phyloP scores from a whole-genome alignment of 2,329 filamentous ascomycete species.

The Nemania diffusa region DNA sequence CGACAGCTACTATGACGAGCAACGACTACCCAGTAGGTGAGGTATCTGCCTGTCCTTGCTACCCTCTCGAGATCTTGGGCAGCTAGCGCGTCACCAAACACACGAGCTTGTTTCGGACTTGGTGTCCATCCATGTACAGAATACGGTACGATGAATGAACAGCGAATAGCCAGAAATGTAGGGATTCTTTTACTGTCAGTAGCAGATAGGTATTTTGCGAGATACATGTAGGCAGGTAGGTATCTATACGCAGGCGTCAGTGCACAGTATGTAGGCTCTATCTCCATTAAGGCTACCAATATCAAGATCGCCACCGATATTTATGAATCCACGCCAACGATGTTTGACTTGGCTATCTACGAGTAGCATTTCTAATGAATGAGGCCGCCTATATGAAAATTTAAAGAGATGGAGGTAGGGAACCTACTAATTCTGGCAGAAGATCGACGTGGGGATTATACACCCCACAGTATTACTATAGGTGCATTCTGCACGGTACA shows the following conservation, averaged over 20 bases:
- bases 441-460: neutral
- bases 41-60: neutral
- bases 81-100: conserved; percentile 11
- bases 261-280: neutral
- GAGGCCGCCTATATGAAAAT: no score
- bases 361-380: no score
- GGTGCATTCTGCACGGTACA: conserved; percentile 4
- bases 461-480: no score
- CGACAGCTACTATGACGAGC: neutral
- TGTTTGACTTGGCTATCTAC: neutral
- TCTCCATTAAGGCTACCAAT: no score
- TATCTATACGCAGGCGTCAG: neutral
- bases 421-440: no score
- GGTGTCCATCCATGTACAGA: neutral
- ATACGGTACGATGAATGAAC: neutral
- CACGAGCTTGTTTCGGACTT: conserved; percentile 1
- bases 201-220: no score
- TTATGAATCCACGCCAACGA: neutral
- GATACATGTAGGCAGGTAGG: no score
- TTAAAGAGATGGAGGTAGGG: neutral
- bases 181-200: no score
- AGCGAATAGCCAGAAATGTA: no score
- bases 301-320: neutral
- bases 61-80: neutral
- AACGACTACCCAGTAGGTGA: neutral